A percentile compares a stretch with the other conserved stretches of the same genome.
phyloP scores from a whole-genome alignment of 129 eudicot genomes.

The Centaurea solstitialis region DNA sequence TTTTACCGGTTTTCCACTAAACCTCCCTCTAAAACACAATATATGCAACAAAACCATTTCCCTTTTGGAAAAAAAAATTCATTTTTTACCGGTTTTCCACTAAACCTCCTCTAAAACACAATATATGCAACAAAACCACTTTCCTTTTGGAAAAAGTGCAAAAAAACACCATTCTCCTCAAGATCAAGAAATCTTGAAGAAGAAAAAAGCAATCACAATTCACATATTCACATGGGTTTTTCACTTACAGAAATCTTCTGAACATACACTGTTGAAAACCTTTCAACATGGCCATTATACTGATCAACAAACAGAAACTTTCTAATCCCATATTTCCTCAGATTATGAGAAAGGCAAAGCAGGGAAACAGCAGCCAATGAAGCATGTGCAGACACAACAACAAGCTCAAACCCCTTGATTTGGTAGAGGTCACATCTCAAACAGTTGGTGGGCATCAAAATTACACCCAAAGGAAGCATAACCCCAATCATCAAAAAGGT shows the following conservation, averaged over 20 bases:
- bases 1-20: too few relatives aligned
- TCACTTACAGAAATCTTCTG: conserved; percentile 61
- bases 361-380: conserved; percentile 65
- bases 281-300: conserved; percentile 54
- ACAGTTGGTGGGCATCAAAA: conserved; percentile 48
- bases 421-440: conserved; percentile 60
- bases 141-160: background rate
- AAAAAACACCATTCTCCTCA: background rate
- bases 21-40: too few relatives aligned
- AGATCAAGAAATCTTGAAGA: background rate
- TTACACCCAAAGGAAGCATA: conserved; percentile 44
- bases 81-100: too few relatives aligned
- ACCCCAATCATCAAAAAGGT: conserved; percentile 47
- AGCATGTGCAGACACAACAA: conserved; percentile 63
- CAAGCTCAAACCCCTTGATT: conserved; percentile 59
- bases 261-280: conserved; percentile 50
- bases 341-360: conserved; percentile 67
- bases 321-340: conserved; percentile 70
- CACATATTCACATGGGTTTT: background rate
- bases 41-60: too few relatives aligned
- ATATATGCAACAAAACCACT: background rate
- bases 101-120: too few relatives aligned
- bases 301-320: conserved; percentile 81
- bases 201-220: background rate
- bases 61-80: too few relatives aligned